A percentile compares a stretch with the other conserved stretches of the same genome.
These are phyloP conservation scores for Aspergillus egyptiacus DNA, from an alignment of 495 filamentous ascomycete genomes.

Conservation along the genomic window DNA sequence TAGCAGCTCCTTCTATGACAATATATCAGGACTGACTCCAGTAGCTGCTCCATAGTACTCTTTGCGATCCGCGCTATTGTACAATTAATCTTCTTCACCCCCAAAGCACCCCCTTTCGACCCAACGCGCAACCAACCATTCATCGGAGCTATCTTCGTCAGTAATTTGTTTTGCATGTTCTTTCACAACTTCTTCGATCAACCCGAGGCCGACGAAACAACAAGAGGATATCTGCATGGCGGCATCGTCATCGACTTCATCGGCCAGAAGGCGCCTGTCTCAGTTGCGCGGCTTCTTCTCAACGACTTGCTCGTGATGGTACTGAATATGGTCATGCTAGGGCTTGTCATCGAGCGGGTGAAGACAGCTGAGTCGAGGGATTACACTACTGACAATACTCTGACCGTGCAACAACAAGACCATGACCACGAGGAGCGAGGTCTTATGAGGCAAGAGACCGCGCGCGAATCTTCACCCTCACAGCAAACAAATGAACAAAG, in stretches of 20 bases:
- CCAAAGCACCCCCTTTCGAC: conserved; percentile 65
- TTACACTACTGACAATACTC: not conserved
- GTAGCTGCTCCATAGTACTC: conserved; percentile 71
- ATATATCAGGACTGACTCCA: not conserved
- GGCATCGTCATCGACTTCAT: conserved; percentile 84
- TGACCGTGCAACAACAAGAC: conserved; percentile 47
- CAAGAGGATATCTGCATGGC: conserved; percentile 77
- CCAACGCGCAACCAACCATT: conserved; percentile 57
- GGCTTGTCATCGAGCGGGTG: conserved; percentile 64
- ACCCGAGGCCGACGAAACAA: conserved; percentile 65
- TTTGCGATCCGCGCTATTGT: conserved; percentile 63
- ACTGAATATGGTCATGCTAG: conserved; percentile 69
- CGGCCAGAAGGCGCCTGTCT: conserved; percentile 70
- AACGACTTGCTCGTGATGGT: conserved; percentile 61
- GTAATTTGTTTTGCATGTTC: conserved; percentile 67
- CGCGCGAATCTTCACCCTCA: not conserved
- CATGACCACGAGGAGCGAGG: conserved; percentile 60
- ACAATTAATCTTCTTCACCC: conserved; percentile 73
- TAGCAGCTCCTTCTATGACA: not conserved
- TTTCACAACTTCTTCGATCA: conserved; percentile 58
- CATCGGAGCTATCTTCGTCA: conserved; percentile 61
- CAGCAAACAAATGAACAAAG: conserved; percentile 13
- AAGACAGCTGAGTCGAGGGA: conserved; percentile 30
- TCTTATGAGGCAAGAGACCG: conserved; percentile 24
- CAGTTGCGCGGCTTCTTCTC: conserved; percentile 54